phyloP scores from a whole-genome alignment of 495 filamentous ascomycete species.

The Trichoderma orchidacearum region DNA sequence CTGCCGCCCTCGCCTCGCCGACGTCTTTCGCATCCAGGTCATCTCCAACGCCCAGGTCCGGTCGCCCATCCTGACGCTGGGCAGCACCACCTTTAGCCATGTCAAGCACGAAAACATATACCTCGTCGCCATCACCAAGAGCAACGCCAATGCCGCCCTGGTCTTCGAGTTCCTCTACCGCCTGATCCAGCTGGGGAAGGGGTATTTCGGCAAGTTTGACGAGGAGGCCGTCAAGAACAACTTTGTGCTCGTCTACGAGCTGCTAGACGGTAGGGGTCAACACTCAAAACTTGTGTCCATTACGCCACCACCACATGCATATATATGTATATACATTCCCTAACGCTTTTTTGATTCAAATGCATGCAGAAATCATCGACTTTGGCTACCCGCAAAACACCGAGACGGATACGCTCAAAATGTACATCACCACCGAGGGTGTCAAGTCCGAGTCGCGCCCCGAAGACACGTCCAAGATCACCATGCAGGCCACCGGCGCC shows the following conservation, averaged over 20 bases:
- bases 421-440: conserved; percentile 99
- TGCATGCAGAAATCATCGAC: conserved; percentile 79
- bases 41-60: conserved; percentile 97
- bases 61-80: conserved; percentile 92
- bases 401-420: conserved; percentile 96
- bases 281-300: neutral
- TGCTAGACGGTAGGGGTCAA: conserved; percentile 71
- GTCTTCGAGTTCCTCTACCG: conserved; percentile 98
- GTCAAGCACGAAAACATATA: conserved; percentile 99
- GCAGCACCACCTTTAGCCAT: conserved; percentile 97
- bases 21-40: conserved; percentile 99
- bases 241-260: conserved; percentile 96
- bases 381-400: conserved; percentile 99
- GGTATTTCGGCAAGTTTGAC: conserved; percentile 98
- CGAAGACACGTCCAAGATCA: conserved; percentile 92
- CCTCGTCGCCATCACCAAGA: conserved; percentile 93
- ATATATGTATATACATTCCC: neutral
- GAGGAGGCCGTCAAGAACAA: conserved; percentile 99
- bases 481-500: conserved; percentile 97
- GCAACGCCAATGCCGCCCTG: conserved; percentile 97
- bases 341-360: no score
- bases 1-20: conserved; percentile 88
- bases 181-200: conserved; percentile 75
- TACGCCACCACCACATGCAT: neutral
- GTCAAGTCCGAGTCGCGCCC: conserved; percentile 89